phyloP scores from a whole-genome alignment of 345 rosid species.

The Pugionium cornutum region DNA sequence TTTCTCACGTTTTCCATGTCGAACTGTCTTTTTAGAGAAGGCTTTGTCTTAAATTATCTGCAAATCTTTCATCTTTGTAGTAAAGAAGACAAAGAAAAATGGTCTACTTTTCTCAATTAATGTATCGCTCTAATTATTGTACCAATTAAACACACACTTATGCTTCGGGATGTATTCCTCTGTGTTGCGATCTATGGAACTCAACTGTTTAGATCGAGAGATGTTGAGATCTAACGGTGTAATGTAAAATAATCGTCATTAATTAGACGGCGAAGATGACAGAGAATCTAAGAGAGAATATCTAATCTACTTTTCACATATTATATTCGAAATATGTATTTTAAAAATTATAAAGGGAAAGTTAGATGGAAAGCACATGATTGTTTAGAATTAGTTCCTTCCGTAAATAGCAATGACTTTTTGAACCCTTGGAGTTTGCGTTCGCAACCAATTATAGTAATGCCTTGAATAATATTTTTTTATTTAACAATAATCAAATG shows the following conservation, averaged over 20 bases:
- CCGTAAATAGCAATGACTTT: slow-evolving; percentile 22
- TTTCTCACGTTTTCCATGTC: slow-evolving; percentile 27
- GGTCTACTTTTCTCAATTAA: neutral
- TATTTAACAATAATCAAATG: no score
- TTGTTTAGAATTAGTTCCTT: slow-evolving; percentile 1
- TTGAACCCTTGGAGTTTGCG: neutral
- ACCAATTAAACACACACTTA: neutral
- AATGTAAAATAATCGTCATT: slow-evolving; percentile 3
- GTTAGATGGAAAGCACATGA: slow-evolving; percentile 26
- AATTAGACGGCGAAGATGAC: slow-evolving; percentile 4
- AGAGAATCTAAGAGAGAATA: slow-evolving; percentile 25
- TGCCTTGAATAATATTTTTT: neutral
- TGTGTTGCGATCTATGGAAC: slow-evolving; percentile 19
- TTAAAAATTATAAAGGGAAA: slow-evolving; percentile 15
- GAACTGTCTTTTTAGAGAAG: neutral
- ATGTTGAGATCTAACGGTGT: slow-evolving; percentile 31
- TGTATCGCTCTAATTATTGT: slow-evolving; percentile 16
- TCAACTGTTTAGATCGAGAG: neutral
- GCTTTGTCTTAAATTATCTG: slow-evolving; percentile 8
- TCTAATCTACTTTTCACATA: slow-evolving; percentile 20
- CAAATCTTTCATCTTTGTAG: slow-evolving; percentile 19
- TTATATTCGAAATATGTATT: neutral
- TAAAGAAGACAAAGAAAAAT: slow-evolving; percentile 2
- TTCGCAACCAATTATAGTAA: slow-evolving; percentile 1
- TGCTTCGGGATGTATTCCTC: slow-evolving; percentile 6